These are phyloP conservation scores for Didymella glomerata DNA, from an alignment of 2,329 filamentous ascomycete species.

Conservation along the genomic window DNA sequence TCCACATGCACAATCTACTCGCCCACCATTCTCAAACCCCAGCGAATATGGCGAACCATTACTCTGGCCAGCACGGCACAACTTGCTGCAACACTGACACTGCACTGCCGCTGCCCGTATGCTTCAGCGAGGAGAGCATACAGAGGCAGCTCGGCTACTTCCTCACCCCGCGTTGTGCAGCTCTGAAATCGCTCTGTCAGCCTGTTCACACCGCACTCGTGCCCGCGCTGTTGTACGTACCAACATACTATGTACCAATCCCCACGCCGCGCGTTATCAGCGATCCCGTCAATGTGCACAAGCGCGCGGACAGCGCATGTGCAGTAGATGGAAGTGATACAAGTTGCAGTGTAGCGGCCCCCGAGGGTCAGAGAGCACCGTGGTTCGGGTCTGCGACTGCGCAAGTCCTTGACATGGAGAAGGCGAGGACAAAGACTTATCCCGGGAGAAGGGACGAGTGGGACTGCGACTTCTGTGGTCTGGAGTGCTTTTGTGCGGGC, in stretches of 20 bases:
- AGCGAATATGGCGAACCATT: neutral
- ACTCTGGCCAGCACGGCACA: neutral
- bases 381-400: neutral
- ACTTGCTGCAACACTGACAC: neutral
- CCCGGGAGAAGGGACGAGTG: neutral
- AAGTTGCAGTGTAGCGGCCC: no score
- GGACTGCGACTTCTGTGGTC: neutral
- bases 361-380: no score
- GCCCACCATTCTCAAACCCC: neutral
- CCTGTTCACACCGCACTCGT: neutral
- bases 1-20: neutral
- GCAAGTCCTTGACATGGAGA: neutral
- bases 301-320: no score
- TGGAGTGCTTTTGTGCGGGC: neutral
- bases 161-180: neutral
- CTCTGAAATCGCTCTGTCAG: no score
- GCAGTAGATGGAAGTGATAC: no score
- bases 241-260: neutral
- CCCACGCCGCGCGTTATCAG: neutral
- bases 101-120: neutral
- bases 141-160: neutral
- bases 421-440: no score
- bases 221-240: neutral
- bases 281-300: neutral
- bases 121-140: neutral